Evolutionary conservation across 2,329 filamentous ascomycete genomes (phyloP).

Genomic region (Leptographium procerum): DNA sequence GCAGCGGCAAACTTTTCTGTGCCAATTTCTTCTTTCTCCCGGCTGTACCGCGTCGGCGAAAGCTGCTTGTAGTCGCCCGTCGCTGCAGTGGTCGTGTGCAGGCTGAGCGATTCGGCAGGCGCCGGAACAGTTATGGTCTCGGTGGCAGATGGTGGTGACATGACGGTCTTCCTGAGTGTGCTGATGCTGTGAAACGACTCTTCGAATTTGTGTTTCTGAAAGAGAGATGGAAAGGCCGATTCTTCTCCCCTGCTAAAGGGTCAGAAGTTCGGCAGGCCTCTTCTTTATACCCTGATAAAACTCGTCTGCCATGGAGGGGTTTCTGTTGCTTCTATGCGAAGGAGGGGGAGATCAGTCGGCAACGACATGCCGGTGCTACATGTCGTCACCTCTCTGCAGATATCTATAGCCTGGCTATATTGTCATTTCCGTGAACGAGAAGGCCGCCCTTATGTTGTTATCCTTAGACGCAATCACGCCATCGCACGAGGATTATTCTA

Average conservation of each 20-base stretch:
- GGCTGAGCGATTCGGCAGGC: slow-evolving; percentile 12
- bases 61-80: slow-evolving; percentile 16
- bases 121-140: slow-evolving; percentile 13
- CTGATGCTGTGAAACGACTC: too few species aligned
- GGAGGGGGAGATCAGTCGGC: neutral
- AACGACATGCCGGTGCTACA: neutral
- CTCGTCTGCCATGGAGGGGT: neutral
- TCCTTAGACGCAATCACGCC: too few species aligned
- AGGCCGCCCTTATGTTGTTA: too few species aligned
- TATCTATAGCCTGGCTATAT: too few species aligned
- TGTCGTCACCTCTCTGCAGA: neutral
- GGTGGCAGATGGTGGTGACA: neutral
- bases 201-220: neutral
- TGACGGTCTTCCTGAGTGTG: too few species aligned
- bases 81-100: slow-evolving; percentile 25
- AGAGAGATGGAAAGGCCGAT: neutral
- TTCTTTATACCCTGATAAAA: neutral
- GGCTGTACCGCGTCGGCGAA: slow-evolving; percentile 8
- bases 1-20: slow-evolving; percentile 10
- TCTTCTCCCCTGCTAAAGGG: neutral
- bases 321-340: neutral
- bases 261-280: neutral
- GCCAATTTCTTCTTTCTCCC: slow-evolving; percentile 12
- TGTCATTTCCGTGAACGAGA: too few species aligned
- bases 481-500: too few species aligned